Percentiles rank a stretch among this genome's conserved stretches.
Evolutionary conservation across 495 filamentous ascomycete species (phyloP).

Genomic region (Aspergillus heteromorphus): DNA sequence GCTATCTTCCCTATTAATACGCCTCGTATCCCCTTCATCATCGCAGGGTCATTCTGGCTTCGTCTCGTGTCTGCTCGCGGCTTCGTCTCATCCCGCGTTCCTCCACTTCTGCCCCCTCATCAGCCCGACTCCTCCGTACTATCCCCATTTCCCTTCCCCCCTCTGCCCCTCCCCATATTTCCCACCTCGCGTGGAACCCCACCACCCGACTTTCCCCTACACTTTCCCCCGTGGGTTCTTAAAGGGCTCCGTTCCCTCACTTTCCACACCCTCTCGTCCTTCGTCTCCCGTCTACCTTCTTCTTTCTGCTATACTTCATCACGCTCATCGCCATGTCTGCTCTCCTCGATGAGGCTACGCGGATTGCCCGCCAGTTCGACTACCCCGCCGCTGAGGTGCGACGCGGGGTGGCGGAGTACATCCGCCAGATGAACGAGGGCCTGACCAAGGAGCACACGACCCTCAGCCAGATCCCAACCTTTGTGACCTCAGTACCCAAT

Average conservation of each 20-base stretch:
- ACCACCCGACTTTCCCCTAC: not conserved
- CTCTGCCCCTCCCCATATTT: not conserved
- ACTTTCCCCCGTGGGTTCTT: too few relatives aligned
- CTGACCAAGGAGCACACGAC: conserved; percentile 69
- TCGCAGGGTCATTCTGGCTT: not conserved
- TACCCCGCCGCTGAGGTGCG: conserved; percentile 74
- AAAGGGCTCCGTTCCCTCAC: not conserved
- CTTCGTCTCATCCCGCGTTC: conserved; percentile 5
- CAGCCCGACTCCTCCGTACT: not conserved
- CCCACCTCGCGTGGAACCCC: not conserved
- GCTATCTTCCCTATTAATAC: conserved; percentile 11
- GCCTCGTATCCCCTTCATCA: conserved; percentile 4
- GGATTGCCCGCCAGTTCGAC: conserved; percentile 80
- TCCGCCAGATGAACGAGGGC: conserved; percentile 84
- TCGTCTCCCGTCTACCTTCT: not conserved
- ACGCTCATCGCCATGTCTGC: conserved; percentile 33
- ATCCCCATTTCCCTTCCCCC: conserved; percentile 4
- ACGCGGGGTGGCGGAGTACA: conserved; percentile 75
- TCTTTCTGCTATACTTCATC: not conserved
- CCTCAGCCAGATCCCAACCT: conserved; percentile 93
- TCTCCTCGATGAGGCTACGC: conserved; percentile 67
- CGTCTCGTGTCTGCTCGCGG: conserved; percentile 1
- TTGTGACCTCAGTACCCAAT: conserved; percentile 92
- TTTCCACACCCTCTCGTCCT: not conserved
- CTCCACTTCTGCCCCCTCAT: conserved; percentile 1